Evolutionary conservation across 306 rosid genomes (phyloP).

Genomic region (Malus sieversii): DNA sequence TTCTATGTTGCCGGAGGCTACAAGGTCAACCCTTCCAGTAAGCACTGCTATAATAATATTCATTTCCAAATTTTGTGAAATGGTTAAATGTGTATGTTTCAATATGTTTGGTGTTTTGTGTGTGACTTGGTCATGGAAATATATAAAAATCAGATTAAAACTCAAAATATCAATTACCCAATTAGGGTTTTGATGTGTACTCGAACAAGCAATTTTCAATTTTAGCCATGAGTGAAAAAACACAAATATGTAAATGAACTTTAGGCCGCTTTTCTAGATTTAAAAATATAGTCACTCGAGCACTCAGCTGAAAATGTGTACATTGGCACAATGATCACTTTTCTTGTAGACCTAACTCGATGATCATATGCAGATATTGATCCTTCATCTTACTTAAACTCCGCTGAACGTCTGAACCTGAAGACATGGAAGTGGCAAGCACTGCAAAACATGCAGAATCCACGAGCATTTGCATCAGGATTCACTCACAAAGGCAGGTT

Average conservation of each 20-base stretch:
- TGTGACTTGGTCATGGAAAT: background rate
- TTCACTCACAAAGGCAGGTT: background rate
- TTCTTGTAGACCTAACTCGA: background rate
- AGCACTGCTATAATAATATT: background rate
- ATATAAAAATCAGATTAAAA: background rate
- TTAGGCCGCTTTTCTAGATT: no score
- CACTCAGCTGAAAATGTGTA: no score
- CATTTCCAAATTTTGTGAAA: background rate
- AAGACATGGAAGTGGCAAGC: slow-evolving; percentile 5
- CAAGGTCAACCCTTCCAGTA: background rate
- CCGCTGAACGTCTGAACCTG: background rate
- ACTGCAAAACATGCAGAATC: background rate
- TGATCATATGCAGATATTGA: background rate
- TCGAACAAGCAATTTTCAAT: background rate
- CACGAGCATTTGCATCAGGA: background rate
- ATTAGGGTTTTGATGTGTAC: background rate
- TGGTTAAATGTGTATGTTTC: background rate
- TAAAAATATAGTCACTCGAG: no score
- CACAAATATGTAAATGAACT: no score
- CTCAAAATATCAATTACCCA: background rate
- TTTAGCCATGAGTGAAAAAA: background rate
- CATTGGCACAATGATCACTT: no score
- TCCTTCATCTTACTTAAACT: slow-evolving; percentile 7
- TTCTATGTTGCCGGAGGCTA: slow-evolving; percentile 4
- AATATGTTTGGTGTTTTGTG: background rate